Conservation (phyloP, 2,329 filamentous ascomycete species). For the Penicillium sp. region DNA sequence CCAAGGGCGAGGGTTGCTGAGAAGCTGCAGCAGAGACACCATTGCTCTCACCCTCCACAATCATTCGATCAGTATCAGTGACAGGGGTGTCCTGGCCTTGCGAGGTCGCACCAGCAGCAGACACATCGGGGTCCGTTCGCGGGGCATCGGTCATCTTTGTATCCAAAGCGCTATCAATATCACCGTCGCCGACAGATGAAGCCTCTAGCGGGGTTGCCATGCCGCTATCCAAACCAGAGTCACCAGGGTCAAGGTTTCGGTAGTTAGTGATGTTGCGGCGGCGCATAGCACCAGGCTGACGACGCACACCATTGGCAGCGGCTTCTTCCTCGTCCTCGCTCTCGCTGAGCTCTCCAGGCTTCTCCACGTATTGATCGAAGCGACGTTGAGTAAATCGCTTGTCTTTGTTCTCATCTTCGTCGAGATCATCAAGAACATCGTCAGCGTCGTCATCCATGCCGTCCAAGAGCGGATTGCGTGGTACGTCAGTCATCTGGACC, state of each 20-base stretch:
- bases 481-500: slow-evolving; percentile 64
- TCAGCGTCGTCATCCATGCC: slow-evolving; percentile 65
- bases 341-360: slow-evolving; percentile 79
- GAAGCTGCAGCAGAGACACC: slow-evolving; percentile 30
- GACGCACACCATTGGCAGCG: slow-evolving; percentile 66
- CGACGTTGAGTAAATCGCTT: slow-evolving; percentile 75
- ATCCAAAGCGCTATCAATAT: slow-evolving; percentile 38
- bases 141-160: slow-evolving; percentile 42
- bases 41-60: slow-evolving; percentile 30
- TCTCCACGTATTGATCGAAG: slow-evolving; percentile 74
- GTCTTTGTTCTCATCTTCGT: slow-evolving; percentile 85
- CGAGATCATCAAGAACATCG: slow-evolving; percentile 65
- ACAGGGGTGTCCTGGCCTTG: slow-evolving; percentile 33
- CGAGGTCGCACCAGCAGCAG: slow-evolving; percentile 30
- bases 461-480: slow-evolving; percentile 52
- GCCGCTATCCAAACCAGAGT: slow-evolving; percentile 54
- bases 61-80: slow-evolving; percentile 33
- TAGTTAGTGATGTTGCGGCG: slow-evolving; percentile 62
- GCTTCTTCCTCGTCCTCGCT: slow-evolving; percentile 84
- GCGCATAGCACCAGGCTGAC: slow-evolving; percentile 49
- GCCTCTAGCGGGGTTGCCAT: slow-evolving; percentile 46
- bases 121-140: slow-evolving; percentile 33
- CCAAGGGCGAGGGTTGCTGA: slow-evolving; percentile 28
- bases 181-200: slow-evolving; percentile 46
- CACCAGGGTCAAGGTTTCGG: slow-evolving; percentile 56